Conservation (phyloP, 2,329 filamentous ascomycete species). For the Fusarium sp. region DNA sequence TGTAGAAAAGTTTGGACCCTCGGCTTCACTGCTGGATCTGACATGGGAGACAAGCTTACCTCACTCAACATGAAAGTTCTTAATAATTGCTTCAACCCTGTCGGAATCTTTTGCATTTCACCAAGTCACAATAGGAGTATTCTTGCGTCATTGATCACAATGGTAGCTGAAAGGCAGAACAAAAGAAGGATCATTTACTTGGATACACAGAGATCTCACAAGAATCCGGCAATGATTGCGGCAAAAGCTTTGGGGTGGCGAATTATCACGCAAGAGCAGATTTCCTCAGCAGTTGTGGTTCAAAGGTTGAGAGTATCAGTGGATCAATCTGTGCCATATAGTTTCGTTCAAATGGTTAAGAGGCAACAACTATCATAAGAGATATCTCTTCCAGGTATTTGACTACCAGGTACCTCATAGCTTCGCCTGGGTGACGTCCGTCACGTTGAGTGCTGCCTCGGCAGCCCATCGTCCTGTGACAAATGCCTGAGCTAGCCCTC, state of each 20-base stretch:
- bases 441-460: not conserved
- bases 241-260: conserved; percentile 11
- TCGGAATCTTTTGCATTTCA: conserved; percentile 12
- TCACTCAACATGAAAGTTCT: not conserved
- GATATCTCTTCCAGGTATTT: too few species aligned
- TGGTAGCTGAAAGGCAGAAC: conserved; percentile 5
- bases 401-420: not conserved
- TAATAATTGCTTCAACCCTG: not conserved
- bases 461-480: conserved; percentile 23
- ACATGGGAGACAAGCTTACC: not conserved
- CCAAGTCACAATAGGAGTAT: conserved; percentile 2
- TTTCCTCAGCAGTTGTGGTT: conserved; percentile 11
- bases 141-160: not conserved
- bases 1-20: conserved; percentile 12
- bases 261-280: conserved; percentile 13
- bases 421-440: not conserved
- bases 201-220: conserved; percentile 2
- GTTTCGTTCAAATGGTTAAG: conserved; percentile 19
- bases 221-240: not conserved
- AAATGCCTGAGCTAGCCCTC: conserved; percentile 20
- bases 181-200: conserved; percentile 3
- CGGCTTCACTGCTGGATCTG: conserved; percentile 1
- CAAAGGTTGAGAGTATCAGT: conserved; percentile 11
- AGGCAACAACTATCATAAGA: conserved; percentile 8
- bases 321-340: conserved; percentile 18